phyloP scores from a whole-genome alignment of 2,329 filamentous ascomycete genomes.

The Microsporum ferrugineum region DNA sequence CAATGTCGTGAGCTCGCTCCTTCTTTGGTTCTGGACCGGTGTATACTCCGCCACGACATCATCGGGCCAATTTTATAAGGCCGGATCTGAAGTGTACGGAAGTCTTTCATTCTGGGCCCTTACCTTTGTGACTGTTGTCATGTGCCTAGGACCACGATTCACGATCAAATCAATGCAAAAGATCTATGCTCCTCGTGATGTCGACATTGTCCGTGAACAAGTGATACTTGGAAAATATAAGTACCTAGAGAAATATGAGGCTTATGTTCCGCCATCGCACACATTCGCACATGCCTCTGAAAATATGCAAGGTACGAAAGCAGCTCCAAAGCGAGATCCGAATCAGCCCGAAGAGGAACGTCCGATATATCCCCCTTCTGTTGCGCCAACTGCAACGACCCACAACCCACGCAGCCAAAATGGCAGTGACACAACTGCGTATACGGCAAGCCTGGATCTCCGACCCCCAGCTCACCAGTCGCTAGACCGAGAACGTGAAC shows the following conservation, averaged over 20 bases:
- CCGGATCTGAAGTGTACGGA: slow-evolving; percentile 67
- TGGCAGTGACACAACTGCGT: slow-evolving; percentile 88
- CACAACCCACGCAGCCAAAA: slow-evolving; percentile 77
- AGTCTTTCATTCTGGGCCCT: slow-evolving; percentile 79
- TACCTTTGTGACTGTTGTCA: slow-evolving; percentile 63
- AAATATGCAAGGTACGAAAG: slow-evolving; percentile 39
- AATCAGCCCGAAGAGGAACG: slow-evolving; percentile 76
- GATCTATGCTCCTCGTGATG: slow-evolving; percentile 81
- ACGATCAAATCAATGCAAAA: slow-evolving; percentile 80
- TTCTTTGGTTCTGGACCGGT: slow-evolving; percentile 94
- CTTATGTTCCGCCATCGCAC: slow-evolving; percentile 39
- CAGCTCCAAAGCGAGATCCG: slow-evolving; percentile 46
- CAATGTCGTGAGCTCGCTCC: slow-evolving; percentile 66
- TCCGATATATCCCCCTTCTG: slow-evolving; percentile 86
- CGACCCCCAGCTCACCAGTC: slow-evolving; percentile 45
- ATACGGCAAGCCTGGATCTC: slow-evolving; percentile 47
- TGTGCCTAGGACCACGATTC: slow-evolving; percentile 81
- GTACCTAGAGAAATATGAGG: slow-evolving; percentile 50
- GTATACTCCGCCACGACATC: slow-evolving; percentile 58
- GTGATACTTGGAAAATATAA: slow-evolving; percentile 72
- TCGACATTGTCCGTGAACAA: slow-evolving; percentile 93
- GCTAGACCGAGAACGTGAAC: slow-evolving; percentile 42
- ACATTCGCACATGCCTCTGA: slow-evolving; percentile 22
- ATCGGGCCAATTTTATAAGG: slow-evolving; percentile 60
- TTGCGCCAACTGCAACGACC: slow-evolving; percentile 63